Evolutionary conservation across 2,329 filamentous ascomycete species (phyloP), one percentile per base, ranked within the genome.

Genomic region (Fulvia fulva): DNA sequence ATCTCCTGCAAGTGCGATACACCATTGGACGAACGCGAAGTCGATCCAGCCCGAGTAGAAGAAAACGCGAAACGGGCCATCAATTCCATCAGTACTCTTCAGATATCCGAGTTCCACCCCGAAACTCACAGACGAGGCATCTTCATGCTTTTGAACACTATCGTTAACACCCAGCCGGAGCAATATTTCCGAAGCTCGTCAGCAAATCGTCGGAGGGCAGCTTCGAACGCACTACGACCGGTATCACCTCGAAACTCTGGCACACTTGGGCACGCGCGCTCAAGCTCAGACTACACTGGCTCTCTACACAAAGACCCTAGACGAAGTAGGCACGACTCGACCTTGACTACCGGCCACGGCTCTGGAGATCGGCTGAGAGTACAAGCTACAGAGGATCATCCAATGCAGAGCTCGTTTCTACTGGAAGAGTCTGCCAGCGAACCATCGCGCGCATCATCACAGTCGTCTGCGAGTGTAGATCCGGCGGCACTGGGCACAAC

Each of bases 1-100:
- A 89, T 95, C 53, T 90, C 91, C 56, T 93, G 87, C 73, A 97
- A 97, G 80, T 96, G 90, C 78, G 93, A 97, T 73, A 83, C 86
- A 52, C 86, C 87, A 50, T 83, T 87, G 62, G 81, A 83, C 58
- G 78, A 85, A 59, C 86, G 88, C 69, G 83, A 90, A 70, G 80
- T 95, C 56, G 86, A 93, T 68, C 83, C 87, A 14, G 80, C 85
- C 26, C 82, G 78, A 56, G 81, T 94, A 57, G 86, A 89, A 68
- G 76, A 82, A 51, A 79, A 83, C 63, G 89, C 88, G 41, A 79
- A 76, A 63, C 71, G 74, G 65, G 82, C 87, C 59, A 81, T 87
- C 16, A 88, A 85, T 66, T 81, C 74, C 43, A 68, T 93, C 61
- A 84, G 85, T 61, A 85, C 87, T 55, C 88, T 91, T 71, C 87